A percentile compares a stretch with the other conserved stretches of the same genome.
phyloP scores from a whole-genome alignment of 345 rosid species.

The Jatropha curcas region DNA sequence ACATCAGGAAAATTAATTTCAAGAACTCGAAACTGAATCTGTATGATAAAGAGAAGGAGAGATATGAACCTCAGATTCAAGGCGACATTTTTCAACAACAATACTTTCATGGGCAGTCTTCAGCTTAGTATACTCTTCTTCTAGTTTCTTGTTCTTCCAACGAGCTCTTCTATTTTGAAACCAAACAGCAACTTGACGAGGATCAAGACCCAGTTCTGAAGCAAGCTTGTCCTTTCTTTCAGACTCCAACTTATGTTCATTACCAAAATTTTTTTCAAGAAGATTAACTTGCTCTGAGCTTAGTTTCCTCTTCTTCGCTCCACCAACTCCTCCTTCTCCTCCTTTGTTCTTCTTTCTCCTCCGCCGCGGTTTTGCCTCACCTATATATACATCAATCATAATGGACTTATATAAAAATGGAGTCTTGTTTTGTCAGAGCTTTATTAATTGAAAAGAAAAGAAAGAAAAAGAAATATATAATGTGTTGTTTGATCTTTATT shows the following conservation, averaged over 20 bases:
- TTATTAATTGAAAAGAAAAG: too few species aligned
- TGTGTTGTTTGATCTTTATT: too few species aligned
- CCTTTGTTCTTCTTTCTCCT: conserved; percentile 60
- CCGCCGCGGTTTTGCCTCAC: conserved; percentile 52
- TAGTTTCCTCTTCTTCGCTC: conserved; percentile 71
- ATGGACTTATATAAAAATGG: too few species aligned
- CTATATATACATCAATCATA: too few species aligned
- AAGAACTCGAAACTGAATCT: neutral
- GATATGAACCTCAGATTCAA: conserved; percentile 67
- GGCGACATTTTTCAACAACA: conserved; percentile 58
- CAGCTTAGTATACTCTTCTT: conserved; percentile 65
- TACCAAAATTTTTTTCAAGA: conserved; percentile 63
- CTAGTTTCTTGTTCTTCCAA: conserved; percentile 89
- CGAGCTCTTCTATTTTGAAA: conserved; percentile 94
- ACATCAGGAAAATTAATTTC: conserved; percentile 1
- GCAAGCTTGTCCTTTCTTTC: conserved; percentile 83
- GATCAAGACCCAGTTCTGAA: conserved; percentile 73
- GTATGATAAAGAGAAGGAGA: neutral
- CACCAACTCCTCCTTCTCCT: conserved; percentile 31
- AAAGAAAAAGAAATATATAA: too few species aligned
- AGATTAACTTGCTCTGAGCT: conserved; percentile 59
- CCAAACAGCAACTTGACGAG: conserved; percentile 98
- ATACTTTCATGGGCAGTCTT: conserved; percentile 47
- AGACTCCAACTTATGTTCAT: conserved; percentile 81
- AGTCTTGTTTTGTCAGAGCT: too few species aligned